These are phyloP conservation scores for Eustoma russellianum DNA, from an alignment of 257 asterid species.

Conservation along the genomic window DNA sequence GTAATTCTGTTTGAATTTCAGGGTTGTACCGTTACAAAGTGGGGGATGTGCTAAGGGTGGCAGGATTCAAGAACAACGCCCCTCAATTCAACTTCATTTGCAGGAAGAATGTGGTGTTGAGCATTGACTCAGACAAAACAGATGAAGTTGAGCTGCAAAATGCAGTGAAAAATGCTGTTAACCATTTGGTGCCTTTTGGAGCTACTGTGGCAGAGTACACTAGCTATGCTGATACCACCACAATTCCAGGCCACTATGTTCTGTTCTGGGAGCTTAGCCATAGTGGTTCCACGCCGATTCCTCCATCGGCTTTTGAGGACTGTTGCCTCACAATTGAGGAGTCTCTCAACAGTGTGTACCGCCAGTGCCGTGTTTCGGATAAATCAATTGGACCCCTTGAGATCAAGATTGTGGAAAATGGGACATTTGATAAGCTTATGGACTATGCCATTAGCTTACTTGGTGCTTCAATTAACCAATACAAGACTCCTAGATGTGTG, in stretches of 20 bases:
- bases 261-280: constrained; percentile 68
- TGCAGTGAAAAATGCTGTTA: constrained; percentile 59
- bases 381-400: constrained; percentile 77
- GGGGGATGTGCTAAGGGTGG: constrained; percentile 78
- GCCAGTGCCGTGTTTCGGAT: constrained; percentile 68
- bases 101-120: constrained; percentile 71
- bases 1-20: constrained; percentile 8
- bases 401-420: constrained; percentile 64
- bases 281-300: constrained; percentile 43
- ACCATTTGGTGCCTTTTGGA: constrained; percentile 55
- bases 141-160: constrained; percentile 90
- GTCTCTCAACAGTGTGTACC: constrained; percentile 69
- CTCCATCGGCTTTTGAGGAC: constrained; percentile 76
- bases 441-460: constrained; percentile 65
- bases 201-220: constrained; percentile 69
- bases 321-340: constrained; percentile 80
- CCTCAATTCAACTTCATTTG: constrained; percentile 92
- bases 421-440: constrained; percentile 90
- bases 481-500: constrained; percentile 86
- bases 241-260: constrained; percentile 79
- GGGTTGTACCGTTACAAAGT: constrained; percentile 83
- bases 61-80: constrained; percentile 90
- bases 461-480: constrained; percentile 90
- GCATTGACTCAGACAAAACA: constrained; percentile 83
- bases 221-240: constrained; percentile 56